phyloP scores from a whole-genome alignment of 768 basidiomycete species.

The Pleurotus tuoliensis region DNA sequence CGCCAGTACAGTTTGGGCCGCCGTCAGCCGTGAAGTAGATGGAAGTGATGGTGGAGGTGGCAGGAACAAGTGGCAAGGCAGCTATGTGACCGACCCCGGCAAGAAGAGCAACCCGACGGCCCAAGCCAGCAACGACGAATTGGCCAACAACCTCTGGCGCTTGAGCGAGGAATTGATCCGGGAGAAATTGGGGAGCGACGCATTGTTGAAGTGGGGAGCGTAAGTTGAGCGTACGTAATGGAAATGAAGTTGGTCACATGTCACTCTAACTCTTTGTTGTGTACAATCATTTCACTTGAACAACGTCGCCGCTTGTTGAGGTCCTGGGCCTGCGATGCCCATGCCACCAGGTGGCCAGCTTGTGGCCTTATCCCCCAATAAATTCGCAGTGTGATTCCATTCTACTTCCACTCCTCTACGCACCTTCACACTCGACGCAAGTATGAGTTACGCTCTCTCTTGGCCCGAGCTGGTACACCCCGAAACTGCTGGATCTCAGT shows the following conservation, averaged over 20 bases:
- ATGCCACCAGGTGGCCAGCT: no score
- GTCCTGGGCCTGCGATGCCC: no score
- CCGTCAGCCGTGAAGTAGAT: background rate
- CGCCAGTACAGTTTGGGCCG: constrained; percentile 5
- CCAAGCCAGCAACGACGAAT: background rate
- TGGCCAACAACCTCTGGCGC: background rate
- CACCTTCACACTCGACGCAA: no score
- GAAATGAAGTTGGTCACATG: background rate
- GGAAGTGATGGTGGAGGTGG: background rate
- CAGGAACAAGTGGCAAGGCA: constrained; percentile 2
- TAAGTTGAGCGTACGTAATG: background rate
- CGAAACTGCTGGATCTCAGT: no score
- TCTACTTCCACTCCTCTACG: no score
- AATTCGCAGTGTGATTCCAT: no score
- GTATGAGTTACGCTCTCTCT: no score
- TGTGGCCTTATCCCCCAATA: no score
- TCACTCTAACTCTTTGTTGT: background rate
- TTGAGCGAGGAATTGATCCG: background rate
- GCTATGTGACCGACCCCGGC: constrained; percentile 2
- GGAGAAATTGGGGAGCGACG: background rate
- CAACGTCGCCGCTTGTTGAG: background rate
- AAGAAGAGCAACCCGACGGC: background rate
- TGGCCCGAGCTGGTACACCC: no score
- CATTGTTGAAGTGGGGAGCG: background rate
- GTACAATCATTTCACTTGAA: background rate